Base-by-base conservation (phyloP, 1,284 basidiomycete species). In the Trichosporon asahii region DNA sequence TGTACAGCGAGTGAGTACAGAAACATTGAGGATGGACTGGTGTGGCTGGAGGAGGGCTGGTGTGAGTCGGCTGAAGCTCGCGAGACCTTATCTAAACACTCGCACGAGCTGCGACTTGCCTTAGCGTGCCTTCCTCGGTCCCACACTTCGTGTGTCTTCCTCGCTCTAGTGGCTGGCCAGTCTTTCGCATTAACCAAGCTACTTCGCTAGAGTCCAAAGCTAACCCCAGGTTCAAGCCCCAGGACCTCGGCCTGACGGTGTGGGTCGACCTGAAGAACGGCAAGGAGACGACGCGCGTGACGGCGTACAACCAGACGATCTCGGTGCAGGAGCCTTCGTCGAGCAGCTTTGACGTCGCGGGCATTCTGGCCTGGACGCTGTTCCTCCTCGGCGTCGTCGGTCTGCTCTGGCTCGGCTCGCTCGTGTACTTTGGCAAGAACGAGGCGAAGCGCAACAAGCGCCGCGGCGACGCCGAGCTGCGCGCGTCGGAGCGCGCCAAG, bases 281-380 rank as follows among this genome's bases (percentile, higher is more conserved):
- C 66, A 21, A 68, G 55, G 73, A 75, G 29, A 65, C 72, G 31
- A 88, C 88, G 79, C 90, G 87, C 57, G 85, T 91, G 61, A 86
- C 87, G 1, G 93, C 91, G 0, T 91, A 89, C 78, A 92, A 95
- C 80, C 89, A 89, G 14, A 87, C 93, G 64, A 88, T 95, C 65
- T 90, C 89, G 6, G 86, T 95, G 46, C 91, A 95, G 55, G 93
- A 95, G 80, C 92, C 92, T 23, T 88, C 90, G 72, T 79, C 88
- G 21, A 91, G 91, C 40, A 87, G 90, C 83, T 90, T 94, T 75
- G 93, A 95, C 83, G 86, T 91, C 76, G 89, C 91, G 80, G 86
- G 92, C 67, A 83, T 92, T 73, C 87, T 90, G 46, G 91, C 93
- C 9, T 95, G 94, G 82, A 83, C 90, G 72, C 86, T 94, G 69